Evolutionary conservation across 2,329 filamentous ascomycete genomes (phyloP).

Genomic region (Fusarium oxysporum): DNA sequence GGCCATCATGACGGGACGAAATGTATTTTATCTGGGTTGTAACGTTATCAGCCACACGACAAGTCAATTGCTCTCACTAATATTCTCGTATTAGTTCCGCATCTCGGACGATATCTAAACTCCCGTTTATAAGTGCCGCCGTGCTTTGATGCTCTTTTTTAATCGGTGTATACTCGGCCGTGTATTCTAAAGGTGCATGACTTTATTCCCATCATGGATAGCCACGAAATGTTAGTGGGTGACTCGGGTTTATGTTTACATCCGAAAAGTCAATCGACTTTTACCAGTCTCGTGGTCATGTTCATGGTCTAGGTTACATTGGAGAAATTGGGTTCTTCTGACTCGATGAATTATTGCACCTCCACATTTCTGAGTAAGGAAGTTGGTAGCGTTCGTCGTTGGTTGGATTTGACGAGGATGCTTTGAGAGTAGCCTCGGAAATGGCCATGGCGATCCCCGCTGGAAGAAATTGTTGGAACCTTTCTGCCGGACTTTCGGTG

Average conservation of each 20-base stretch:
- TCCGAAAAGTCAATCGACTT: slow-evolving; percentile 14
- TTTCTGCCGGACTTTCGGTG: neutral
- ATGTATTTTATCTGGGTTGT: neutral
- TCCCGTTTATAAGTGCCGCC: slow-evolving; percentile 17
- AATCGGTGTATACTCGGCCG: slow-evolving; percentile 12
- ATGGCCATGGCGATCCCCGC: neutral
- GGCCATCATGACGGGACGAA: slow-evolving; percentile 5
- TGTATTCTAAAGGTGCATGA: neutral
- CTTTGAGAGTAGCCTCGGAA: neutral
- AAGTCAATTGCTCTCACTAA: neutral
- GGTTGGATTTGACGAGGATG: neutral
- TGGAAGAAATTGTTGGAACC: neutral
- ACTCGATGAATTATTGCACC: neutral
- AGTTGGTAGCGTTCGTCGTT: neutral
- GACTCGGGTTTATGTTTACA: slow-evolving; percentile 4
- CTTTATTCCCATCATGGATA: neutral
- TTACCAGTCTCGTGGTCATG: slow-evolving; percentile 9
- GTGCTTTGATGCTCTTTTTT: neutral
- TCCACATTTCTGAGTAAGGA: slow-evolving; percentile 22
- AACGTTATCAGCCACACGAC: neutral
- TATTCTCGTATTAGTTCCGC: neutral
- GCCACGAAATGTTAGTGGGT: neutral
- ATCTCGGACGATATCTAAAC: neutral
- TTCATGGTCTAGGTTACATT: slow-evolving; percentile 9
- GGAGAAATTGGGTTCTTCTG: neutral